Conservation (phyloP, 768 basidiomycete species). For the Rhizopogon rudus region DNA sequence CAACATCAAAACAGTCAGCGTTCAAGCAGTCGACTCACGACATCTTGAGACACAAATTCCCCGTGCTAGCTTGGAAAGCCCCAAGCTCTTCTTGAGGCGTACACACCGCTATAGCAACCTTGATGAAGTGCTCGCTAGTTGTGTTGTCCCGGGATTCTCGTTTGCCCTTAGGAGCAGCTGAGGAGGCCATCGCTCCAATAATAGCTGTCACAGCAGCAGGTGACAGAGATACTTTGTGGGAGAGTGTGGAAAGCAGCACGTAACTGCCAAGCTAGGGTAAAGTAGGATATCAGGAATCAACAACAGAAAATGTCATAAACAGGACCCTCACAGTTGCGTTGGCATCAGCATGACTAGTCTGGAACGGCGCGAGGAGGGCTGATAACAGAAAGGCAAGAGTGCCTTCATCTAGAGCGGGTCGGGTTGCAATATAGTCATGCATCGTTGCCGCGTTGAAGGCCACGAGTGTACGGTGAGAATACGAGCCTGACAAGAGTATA, state of each 20-base stretch:
- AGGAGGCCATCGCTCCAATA: conserved; percentile 46
- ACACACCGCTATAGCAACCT: conserved; percentile 60
- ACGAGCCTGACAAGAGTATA: conserved; percentile 21
- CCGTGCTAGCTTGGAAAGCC: conserved; percentile 33
- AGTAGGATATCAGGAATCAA: not conserved
- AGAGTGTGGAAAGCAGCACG: conserved; percentile 65
- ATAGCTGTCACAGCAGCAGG: conserved; percentile 57
- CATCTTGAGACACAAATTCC: conserved; percentile 39
- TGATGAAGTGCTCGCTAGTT: conserved; percentile 55
- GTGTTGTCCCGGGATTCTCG: conserved; percentile 28
- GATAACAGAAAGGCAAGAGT: conserved; percentile 61
- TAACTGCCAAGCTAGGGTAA: conserved; percentile 60
- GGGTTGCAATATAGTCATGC: conserved; percentile 70
- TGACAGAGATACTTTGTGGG: conserved; percentile 58
- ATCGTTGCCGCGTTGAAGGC: conserved; percentile 79
- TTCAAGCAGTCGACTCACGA: conserved; percentile 33
- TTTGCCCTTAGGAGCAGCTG: conserved; percentile 29
- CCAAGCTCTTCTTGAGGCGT: conserved; percentile 55
- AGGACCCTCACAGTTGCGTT: conserved; percentile 43
- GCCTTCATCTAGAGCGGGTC: conserved; percentile 57
- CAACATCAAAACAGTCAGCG: not conserved
- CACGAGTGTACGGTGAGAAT: conserved; percentile 64
- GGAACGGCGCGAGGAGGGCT: conserved; percentile 56
- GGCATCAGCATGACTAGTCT: conserved; percentile 39
- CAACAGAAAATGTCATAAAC: not conserved